A percentile compares a stretch with the other conserved stretches of the same genome.
These are phyloP conservation scores for Apiosordaria backusii DNA, from an alignment of 495 filamentous ascomycete genomes.

Conservation along the genomic window DNA sequence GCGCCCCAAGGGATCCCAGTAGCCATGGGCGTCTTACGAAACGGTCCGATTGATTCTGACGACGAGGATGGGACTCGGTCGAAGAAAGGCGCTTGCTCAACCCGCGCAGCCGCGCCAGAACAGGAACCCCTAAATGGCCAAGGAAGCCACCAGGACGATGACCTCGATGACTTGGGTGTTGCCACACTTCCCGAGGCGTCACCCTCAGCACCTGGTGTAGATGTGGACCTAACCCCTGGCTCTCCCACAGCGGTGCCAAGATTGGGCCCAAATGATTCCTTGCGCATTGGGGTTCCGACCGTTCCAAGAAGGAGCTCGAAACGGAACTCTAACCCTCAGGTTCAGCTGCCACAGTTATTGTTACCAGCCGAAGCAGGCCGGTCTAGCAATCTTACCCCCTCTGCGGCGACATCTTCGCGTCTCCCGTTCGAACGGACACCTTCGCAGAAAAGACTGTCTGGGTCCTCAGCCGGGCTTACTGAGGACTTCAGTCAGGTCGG, in stretches of 20 bases:
- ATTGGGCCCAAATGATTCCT: not conserved
- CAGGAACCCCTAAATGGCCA: constrained; percentile 44
- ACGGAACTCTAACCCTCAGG: constrained; percentile 40
- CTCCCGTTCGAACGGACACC: constrained; percentile 60
- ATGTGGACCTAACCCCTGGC: not conserved
- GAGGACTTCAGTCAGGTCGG: constrained; percentile 42
- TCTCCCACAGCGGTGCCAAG: not conserved
- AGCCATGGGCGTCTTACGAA: constrained; percentile 53
- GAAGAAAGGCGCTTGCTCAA: constrained; percentile 19
- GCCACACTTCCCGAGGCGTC: not conserved
- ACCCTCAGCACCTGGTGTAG: not conserved
- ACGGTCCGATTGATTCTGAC: constrained; percentile 57
- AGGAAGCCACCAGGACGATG: not conserved
- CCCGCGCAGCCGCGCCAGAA: constrained; percentile 31
- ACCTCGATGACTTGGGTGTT: not conserved
- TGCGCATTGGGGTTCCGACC: constrained; percentile 29
- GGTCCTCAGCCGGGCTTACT: constrained; percentile 46
- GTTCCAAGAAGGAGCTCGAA: constrained; percentile 64
- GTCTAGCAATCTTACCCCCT: constrained; percentile 11
- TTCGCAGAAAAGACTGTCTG: constrained; percentile 50
- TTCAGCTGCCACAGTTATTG: constrained; percentile 10
- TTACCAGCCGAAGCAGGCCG: constrained; percentile 11
- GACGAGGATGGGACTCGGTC: constrained; percentile 45
- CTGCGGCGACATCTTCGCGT: constrained; percentile 35
- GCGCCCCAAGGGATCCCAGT: constrained; percentile 56